Base-by-base conservation (phyloP, 2,329 filamentous ascomycete genomes). In the Tolypocladium nubicola region DNA sequence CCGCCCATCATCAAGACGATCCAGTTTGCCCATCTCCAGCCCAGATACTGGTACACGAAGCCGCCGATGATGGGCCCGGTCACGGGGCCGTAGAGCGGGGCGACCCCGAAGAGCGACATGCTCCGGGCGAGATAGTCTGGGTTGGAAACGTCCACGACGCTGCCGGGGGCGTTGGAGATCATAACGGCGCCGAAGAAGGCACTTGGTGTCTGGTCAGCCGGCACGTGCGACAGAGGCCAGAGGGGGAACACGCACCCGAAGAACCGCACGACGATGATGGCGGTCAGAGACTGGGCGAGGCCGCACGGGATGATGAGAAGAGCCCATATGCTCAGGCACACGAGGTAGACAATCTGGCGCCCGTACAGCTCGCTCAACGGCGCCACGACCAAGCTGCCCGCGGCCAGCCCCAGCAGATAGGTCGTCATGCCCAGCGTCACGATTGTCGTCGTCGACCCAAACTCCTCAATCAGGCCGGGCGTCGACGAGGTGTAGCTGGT, bases 21-120 rank as follows among this genome's bases (percentile, higher is more conserved):
- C 88, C 89, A 96, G 66, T 89, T 88, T 41, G 86, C 87, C 90
- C 90, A 96, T 37, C 91, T 76, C 92, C 92, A 97, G 13, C 90
- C 90, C 2, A 94, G 75, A 61, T 87, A 84, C 69, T 91, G 79
- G 62, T 67, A 75, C 21, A 73, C 66, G 63, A 96, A 95, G 0
- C 91, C 91, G 26, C 91, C 91, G 39, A 96, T 86, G 1, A 67
- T 57, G 26, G 62, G 61, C 1, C 71, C 67, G 54, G 70, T 65
- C 61, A 65, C 64, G 30, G 79, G 88, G 19, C 88, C 91, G 66
- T 96, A 96, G 69, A 96, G 81, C 0, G 92, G 91, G 0, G 90
- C 91, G 56, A 96, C 84, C 13, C 55, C 53, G 41, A 57, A 61
- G 60, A 80, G 83, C 85, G 90, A 96, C 39, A 96, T 78, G 5